Percentiles rank a stretch among this genome's conserved stretches.
These are phyloP conservation scores for Amanita molliuscula DNA, from an alignment of 768 basidiomycete species.

Conservation along the genomic window DNA sequence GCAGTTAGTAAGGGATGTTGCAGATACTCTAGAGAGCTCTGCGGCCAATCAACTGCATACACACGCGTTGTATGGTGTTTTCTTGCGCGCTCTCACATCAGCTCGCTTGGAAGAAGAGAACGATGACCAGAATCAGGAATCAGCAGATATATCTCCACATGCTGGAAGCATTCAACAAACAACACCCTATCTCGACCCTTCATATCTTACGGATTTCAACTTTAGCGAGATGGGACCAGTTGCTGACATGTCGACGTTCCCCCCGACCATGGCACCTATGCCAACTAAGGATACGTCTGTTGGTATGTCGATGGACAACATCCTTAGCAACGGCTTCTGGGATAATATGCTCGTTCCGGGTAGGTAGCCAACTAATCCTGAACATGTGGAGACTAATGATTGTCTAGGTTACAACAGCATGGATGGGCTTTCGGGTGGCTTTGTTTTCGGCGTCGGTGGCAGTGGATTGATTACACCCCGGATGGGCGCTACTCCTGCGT, in stretches of 20 bases:
- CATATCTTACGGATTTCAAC: slow-evolving; percentile 45
- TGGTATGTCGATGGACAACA: slow-evolving; percentile 72
- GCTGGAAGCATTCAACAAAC: not conserved
- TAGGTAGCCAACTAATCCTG: slow-evolving; percentile 23
- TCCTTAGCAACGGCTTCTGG: slow-evolving; percentile 76
- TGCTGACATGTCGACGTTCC: slow-evolving; percentile 74
- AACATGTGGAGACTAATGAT: not conserved
- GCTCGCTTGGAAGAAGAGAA: slow-evolving; percentile 26
- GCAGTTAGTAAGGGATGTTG: slow-evolving; percentile 67
- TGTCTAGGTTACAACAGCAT: slow-evolving; percentile 65
- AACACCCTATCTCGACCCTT: slow-evolving; percentile 8
- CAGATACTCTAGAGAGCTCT: slow-evolving; percentile 65
- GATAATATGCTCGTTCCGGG: slow-evolving; percentile 83
- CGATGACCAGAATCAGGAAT: not conserved
- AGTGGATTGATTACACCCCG: slow-evolving; percentile 77
- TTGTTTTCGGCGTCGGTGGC: slow-evolving; percentile 76
- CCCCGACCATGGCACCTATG: slow-evolving; percentile 70
- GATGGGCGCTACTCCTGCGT: slow-evolving; percentile 46
- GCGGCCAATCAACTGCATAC: slow-evolving; percentile 79
- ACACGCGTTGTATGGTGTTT: slow-evolving; percentile 80
- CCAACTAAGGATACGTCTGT: slow-evolving; percentile 29
- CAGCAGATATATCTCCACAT: slow-evolving; percentile 14
- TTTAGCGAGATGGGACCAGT: slow-evolving; percentile 83
- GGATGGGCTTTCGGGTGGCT: slow-evolving; percentile 79
- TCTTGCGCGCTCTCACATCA: slow-evolving; percentile 69